Percentiles rank a stretch among this genome's conserved stretches.
Conservation (phyloP, 768 basidiomycete genomes). For the Leucosporidium yakuticum region DNA sequence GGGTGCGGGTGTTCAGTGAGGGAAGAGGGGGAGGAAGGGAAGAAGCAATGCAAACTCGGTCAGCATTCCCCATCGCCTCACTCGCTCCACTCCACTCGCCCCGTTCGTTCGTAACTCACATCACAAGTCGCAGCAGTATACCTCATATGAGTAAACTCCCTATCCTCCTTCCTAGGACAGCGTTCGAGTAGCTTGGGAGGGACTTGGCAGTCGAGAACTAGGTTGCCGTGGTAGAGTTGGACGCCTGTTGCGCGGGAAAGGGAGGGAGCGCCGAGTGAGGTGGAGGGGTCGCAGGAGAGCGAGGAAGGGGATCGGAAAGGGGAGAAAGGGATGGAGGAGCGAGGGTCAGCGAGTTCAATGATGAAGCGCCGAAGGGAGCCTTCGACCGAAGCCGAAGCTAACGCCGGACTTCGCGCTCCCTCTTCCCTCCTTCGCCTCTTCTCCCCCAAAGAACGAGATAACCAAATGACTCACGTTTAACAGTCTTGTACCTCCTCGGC, state of each 20-base stretch:
- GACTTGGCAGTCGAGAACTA: conserved; percentile 78
- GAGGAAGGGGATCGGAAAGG: too few species aligned
- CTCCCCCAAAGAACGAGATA: not conserved
- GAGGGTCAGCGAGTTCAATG: too few species aligned
- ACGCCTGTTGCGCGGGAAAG: conserved; percentile 28
- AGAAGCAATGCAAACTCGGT: not conserved
- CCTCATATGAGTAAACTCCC: conserved; percentile 92
- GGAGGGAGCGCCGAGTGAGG: too few species aligned
- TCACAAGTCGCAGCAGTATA: conserved; percentile 95
- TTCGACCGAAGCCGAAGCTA: too few species aligned
- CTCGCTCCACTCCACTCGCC: not conserved
- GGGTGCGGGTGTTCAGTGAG: not conserved
- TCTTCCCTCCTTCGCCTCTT: too few species aligned
- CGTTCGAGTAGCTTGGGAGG: conserved; percentile 84
- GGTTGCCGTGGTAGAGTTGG: conserved; percentile 80
- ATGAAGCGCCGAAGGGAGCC: too few species aligned
- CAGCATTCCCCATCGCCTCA: not conserved
- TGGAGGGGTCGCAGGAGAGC: not conserved
- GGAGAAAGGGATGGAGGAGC: too few species aligned
- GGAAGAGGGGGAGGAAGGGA: not conserved
- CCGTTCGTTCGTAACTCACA: conserved; percentile 31
- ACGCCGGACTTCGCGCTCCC: too few species aligned
- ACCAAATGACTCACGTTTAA: conserved; percentile 74
- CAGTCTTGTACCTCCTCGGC: conserved; percentile 82
- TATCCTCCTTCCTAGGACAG: conserved; percentile 67